Base-by-base conservation (phyloP, 1,139 yeast species). In the Saccharomyces hybrid region DNA sequence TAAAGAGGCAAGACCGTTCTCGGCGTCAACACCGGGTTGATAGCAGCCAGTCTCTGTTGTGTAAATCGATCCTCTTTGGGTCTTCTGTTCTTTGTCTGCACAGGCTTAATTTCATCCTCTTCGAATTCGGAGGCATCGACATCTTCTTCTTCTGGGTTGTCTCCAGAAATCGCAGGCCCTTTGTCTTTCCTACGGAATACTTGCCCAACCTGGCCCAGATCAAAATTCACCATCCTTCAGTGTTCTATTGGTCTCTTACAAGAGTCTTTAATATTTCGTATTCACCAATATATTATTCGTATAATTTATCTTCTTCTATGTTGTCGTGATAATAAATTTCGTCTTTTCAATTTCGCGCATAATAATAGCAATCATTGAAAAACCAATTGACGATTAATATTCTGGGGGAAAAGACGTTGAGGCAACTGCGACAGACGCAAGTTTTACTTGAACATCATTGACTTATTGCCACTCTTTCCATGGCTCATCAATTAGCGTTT, bases 1-100 rank as follows among this genome's bases (percentile, higher is more conserved):
- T 91, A 82, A 54, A 91, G 68, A 2, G 97, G 97, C 57, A 93
- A 80, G 47, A 91, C 95, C 3, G 95, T 86, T 67, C 81, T 84
- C 21, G 97, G 97, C 0, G 98, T 91, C 62, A 91, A 78, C 53
- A 93, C 93, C 1, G 98, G 98, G 67, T 78, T 79, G 58, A 78
- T 71, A 1, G 86, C 82, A 52, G 74, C 76, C 52, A 83, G 68
- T 56, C 79, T 71, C 63, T 83, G 88, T 62, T 83, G 95, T 52
- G 88, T 80, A 66, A 86, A 86, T 21, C 81, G 81, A 66, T 80
- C 83, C 53, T 74, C 87, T 64, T 83, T 85, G 11, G 87, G 90
- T 64, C 83, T 82, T 58, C 88, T 73, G 61, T 80, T 82, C 55
- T 62, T 64, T 48, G 72, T 73, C 47, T 72, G 68, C 50, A 69